Evolutionary conservation across 352 stramenopile genomes (phyloP), one percentile per base, ranked within the genome.

Genomic region (Pythium plurisporium): DNA sequence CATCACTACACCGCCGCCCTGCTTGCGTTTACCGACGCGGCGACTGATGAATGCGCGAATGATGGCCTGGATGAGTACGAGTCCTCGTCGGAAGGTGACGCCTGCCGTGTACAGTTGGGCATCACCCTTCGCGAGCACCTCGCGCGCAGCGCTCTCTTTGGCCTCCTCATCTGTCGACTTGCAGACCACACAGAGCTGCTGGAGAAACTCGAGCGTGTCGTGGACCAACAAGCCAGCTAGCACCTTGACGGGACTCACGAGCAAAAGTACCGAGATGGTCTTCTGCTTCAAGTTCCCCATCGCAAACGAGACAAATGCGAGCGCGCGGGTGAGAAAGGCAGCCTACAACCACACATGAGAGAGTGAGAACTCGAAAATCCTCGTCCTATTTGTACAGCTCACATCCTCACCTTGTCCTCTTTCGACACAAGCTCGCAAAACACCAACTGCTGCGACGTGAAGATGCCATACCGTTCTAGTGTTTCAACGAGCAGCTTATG

Each of bases 171-270:
- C 64, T 2, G 61, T 22, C 3, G 81, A 74, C 55, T 72, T 70
- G 69, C 73, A 87, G 10, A 89, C 74, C 8, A 82, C 62, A 30
- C 73, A 87, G 2, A 94, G 65, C 50, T 94, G 84, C 15, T 79
- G 60, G 9, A 94, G 59, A 44, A 92, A 92, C 52, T 90, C 72
- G 27, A 83, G 74, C 7, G 84, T 92, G 38, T 90, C 73, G 25
- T 77, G 52, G 0, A 94, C 76, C 0, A 65, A 66, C 1, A 90
- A 54, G 10, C 84, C 84, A 12, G 84, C 82, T 5, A 94, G 70
- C 25, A 94, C 79, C 65, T 89, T 86, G n/a, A 92, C 52, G n/a
- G 84, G 84, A 52, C 84, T 94, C 43, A 94, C 81, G 19, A 91
- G 70, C 20, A 94, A 53, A 27, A 94, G 60, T 27, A 75, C 81